Evolutionary conservation across 2,329 filamentous ascomycete species (phyloP), one percentile per base, ranked within the genome.

Genomic region (Escovopsis sp.): DNA sequence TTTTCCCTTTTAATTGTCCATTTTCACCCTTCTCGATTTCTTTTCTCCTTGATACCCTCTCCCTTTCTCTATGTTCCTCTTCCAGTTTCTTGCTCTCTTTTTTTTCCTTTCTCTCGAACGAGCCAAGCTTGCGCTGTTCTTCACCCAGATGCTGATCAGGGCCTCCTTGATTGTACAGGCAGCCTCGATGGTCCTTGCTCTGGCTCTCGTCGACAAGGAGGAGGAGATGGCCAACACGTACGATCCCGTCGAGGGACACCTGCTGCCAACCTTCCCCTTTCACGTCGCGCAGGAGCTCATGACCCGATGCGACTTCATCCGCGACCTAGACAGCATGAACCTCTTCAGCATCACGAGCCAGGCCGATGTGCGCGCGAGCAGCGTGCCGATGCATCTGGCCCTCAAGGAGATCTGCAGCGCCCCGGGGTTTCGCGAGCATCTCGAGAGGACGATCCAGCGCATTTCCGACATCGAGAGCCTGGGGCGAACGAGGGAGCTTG

Each of bases 271-370:
- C 28, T 79, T 85, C 42, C 75, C 82, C 0, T 73, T 94, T 37
- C 84, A 93, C 53, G 70, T 79, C 45, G 84, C 86, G 0, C 79
- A 88, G 42, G 71, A 94, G 57, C 79, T 94, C 53, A 94, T 94
- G 88, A 96, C 90, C 12, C 72, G 90, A 35, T 79, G 85, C 39
- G 90, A 98, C 57, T 98, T 96, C 54, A 87, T 96, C 48, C 77
- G 90, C 45, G 70, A 76, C 40, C 87, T 96, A 52, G 90, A 98
- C 59, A 83, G 90, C 43, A 72, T 90, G 40, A 96, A 96, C 53
- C 73, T 98, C 39, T 94, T 96, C 60, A 90, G 83, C 42, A 96
- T 98, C 49, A 88, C 92, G 40, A 84, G 78, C 39, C 70, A 72
- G 28, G 85, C 87, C 13, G 79, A 81, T 54, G 90, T 98, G 7